phyloP scores from a whole-genome alignment of 768 basidiomycete genomes.

The Lentinus tigrinus region DNA sequence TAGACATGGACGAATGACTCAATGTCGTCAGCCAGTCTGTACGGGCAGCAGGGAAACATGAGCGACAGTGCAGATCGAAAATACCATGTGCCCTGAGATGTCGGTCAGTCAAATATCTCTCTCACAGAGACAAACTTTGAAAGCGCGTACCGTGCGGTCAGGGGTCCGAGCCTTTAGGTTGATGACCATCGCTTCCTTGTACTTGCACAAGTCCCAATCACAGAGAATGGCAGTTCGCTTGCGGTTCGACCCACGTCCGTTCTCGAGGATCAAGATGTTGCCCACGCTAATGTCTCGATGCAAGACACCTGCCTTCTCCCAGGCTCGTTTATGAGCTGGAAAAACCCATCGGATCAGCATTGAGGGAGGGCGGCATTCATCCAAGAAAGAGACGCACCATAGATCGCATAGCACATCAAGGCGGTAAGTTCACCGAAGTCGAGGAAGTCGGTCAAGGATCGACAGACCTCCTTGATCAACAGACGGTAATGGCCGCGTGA shows the following conservation, averaged over 20 bases:
- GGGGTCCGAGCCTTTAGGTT: not conserved
- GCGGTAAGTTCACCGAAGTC: not conserved
- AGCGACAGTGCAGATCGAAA: conserved; percentile 15
- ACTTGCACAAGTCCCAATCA: not conserved
- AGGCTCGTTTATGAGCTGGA: not conserved
- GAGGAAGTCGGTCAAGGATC: not conserved
- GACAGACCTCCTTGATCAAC: not conserved
- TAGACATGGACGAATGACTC: conserved; percentile 17
- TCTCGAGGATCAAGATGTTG: not conserved
- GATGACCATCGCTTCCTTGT: not conserved
- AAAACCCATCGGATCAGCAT: too few species aligned
- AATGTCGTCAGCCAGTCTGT: conserved; percentile 16
- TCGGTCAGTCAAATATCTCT: not conserved
- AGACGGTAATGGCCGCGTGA: not conserved
- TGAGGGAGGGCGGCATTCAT: too few species aligned
- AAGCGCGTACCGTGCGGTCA: not conserved
- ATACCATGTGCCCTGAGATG: conserved; percentile 18
- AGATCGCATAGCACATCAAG: not conserved
- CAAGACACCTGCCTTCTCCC: not conserved
- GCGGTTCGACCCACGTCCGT: not conserved
- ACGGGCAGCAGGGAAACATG: conserved; percentile 4
- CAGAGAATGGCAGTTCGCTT: not conserved
- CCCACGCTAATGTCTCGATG: not conserved
- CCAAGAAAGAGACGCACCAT: too few species aligned
- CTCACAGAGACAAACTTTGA: not conserved